Evolutionary conservation across 2,329 filamentous ascomycete genomes (phyloP), one percentile per base, ranked within the genome.

Genomic region (Alternaria sp.): DNA sequence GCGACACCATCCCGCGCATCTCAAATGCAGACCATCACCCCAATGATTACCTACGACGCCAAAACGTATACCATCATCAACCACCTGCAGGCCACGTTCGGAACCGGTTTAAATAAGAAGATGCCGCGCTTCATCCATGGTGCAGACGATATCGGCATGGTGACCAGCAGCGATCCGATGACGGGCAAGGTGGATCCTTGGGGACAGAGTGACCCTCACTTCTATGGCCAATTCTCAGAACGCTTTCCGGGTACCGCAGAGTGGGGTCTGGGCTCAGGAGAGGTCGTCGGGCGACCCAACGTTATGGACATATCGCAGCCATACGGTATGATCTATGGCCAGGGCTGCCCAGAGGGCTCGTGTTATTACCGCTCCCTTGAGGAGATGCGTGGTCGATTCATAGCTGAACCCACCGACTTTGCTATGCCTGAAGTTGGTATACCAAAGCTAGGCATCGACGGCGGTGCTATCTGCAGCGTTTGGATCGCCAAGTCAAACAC

Each of bases 261-360:
- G 32, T 97, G 91, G 80, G 95, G 95, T 4, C 78, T 94, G 54
- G 93, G 92, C 5, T 84, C 92, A 30, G 93, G 93, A 6, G 90
- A 93, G 44, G 77, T 89, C 55, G 89, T 93, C 10, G 93, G 91
- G 15, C 83, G 90, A 23, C 92, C 92, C 2, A 97, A 97, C 73
- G 87, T 91, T 36, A 94, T 97, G 91, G 94, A 97, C 76, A 88
- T 97, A 36, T 97, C 93, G 74, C 92, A 95, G 72, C 87, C 88
- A 9, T 94, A 92, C 75, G 95, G 95, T 9, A 88, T 95, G 81
- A 82, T 97, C 8, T 90, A 92, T 57, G 95, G 93, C 4, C 93
- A 97, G 82, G 94, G 93, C 2, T 93, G 91, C 59, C 93, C 93
- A 0, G 92, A 92, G 52, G 94, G 95, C 4, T 89, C 90, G 59